These are phyloP conservation scores for Pseudogymnoascus sp. DNA, from an alignment of 2,329 filamentous ascomycete genomes.

Conservation along the genomic window DNA sequence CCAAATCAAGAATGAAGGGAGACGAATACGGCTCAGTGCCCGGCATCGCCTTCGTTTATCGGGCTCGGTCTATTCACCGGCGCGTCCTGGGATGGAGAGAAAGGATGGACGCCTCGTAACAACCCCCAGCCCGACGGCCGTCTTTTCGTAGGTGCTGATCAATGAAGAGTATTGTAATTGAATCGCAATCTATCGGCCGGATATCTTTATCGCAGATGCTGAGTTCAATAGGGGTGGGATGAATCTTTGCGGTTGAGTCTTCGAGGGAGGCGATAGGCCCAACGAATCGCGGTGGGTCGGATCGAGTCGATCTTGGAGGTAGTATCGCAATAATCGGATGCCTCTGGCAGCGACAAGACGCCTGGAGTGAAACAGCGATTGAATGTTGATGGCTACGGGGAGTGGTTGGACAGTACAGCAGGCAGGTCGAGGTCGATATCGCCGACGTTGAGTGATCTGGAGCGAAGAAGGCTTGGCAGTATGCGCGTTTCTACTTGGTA, in stretches of 20 bases:
- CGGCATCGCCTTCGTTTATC: slow-evolving; percentile 10
- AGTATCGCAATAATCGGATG: background rate
- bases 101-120: background rate
- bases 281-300: background rate
- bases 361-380: background rate
- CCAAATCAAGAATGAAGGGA: slow-evolving; percentile 28
- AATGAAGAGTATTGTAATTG: background rate
- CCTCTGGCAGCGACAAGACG: background rate
- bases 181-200: background rate
- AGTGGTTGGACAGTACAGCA: background rate
- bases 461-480: slow-evolving; percentile 2
- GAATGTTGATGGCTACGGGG: background rate
- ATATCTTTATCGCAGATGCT: background rate
- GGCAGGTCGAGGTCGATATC: background rate
- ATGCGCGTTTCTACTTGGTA: background rate
- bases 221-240: slow-evolving; percentile 1
- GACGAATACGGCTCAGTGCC: slow-evolving; percentile 19
- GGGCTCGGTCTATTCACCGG: slow-evolving; percentile 7
- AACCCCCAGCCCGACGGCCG: background rate
- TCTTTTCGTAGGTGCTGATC: background rate
- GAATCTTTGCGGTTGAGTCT: slow-evolving; percentile 1
- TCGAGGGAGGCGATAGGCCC: background rate
- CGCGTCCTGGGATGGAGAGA: background rate
- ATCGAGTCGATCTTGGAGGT: background rate
- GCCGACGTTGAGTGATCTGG: slow-evolving; percentile 1